phyloP scores from a whole-genome alignment of 106 monocot species.

The Hemerocallis citrina region DNA sequence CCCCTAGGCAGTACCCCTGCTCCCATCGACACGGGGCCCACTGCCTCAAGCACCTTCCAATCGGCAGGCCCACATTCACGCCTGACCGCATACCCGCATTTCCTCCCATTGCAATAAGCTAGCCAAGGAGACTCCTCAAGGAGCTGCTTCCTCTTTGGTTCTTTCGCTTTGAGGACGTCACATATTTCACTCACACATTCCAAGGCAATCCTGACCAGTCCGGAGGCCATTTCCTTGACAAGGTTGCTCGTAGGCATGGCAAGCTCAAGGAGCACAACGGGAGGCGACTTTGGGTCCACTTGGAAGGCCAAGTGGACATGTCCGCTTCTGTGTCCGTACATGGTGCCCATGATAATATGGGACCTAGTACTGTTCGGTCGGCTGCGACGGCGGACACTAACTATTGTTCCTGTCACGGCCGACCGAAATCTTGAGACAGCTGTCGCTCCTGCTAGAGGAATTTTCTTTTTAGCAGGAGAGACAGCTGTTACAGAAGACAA shows the following conservation, averaged over 20 bases:
- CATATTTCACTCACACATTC: conserved; percentile 15
- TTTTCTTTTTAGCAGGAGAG: conserved; percentile 2
- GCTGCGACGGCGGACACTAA: not conserved
- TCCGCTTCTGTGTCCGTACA: conserved; percentile 46
- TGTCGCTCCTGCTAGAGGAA: not conserved
- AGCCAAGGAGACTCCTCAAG: conserved; percentile 11
- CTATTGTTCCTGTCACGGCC: not conserved
- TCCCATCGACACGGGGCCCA: not conserved
- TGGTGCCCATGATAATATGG: conserved; percentile 31
- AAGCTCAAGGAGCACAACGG: conserved; percentile 43
- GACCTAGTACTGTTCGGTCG: conserved; percentile 12
- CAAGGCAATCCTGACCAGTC: conserved; percentile 59
- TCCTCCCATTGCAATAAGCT: conserved; percentile 13
- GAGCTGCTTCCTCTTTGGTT: not conserved
- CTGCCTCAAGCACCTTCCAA: conserved; percentile 4
- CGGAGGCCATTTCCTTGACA: conserved; percentile 60
- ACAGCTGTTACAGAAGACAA: not conserved
- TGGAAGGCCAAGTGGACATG: conserved; percentile 54
- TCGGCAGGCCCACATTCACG: conserved; percentile 4
- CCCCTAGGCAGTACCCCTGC: conserved; percentile 14
- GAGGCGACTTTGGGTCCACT: conserved; percentile 24
- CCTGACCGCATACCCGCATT: conserved; percentile 4
- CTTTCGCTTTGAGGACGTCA: not conserved
- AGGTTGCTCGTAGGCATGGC: conserved; percentile 43
- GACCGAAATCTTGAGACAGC: not conserved